Evolutionary conservation across 257 asterid genomes (phyloP).

Genomic region (Solanum bulbocastanum): DNA sequence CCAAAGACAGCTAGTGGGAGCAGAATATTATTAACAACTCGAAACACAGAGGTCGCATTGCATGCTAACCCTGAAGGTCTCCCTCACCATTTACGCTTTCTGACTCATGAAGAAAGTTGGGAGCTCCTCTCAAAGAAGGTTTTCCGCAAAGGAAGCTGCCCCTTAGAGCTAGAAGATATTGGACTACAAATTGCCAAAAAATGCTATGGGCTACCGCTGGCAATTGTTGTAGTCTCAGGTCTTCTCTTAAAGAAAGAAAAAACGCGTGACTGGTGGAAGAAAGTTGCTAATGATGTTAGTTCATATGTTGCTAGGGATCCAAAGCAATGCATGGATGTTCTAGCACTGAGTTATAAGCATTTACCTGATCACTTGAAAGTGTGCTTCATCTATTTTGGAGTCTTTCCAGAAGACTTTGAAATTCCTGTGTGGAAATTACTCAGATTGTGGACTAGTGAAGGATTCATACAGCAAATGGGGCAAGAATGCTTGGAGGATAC

Average conservation of each 20-base stretch:
- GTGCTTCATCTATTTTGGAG: conserved; percentile 27
- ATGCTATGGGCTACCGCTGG: conserved; percentile 28
- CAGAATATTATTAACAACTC: conserved; percentile 16
- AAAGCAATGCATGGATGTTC: conserved; percentile 18
- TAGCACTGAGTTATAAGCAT: conserved; percentile 24
- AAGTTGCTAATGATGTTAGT: conserved; percentile 13
- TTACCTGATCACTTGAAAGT: conserved; percentile 24
- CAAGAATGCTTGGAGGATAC: conserved; percentile 15
- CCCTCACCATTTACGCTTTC: conserved; percentile 12
- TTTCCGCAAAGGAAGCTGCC: conserved; percentile 9
- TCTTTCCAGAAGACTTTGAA: conserved; percentile 22
- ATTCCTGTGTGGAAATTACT: conserved; percentile 21
- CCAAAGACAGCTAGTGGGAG: conserved; percentile 16
- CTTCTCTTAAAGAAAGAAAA: conserved; percentile 15
- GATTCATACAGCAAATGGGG: conserved; percentile 13
- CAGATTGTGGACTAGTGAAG: conserved; percentile 28
- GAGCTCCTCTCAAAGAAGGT: conserved; percentile 19
- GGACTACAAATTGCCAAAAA: conserved; percentile 21
- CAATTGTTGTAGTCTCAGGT: conserved; percentile 26
- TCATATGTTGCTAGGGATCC: conserved; percentile 12
- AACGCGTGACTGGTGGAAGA: conserved; percentile 19
- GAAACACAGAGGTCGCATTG: conserved; percentile 19
- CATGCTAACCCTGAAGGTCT: conserved; percentile 10
- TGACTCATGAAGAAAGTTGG: conserved; percentile 20
- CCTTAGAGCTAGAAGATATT: conserved; percentile 11